phyloP scores from a whole-genome alignment of 2,329 filamentous ascomycete species.

The Claviceps sp. region DNA sequence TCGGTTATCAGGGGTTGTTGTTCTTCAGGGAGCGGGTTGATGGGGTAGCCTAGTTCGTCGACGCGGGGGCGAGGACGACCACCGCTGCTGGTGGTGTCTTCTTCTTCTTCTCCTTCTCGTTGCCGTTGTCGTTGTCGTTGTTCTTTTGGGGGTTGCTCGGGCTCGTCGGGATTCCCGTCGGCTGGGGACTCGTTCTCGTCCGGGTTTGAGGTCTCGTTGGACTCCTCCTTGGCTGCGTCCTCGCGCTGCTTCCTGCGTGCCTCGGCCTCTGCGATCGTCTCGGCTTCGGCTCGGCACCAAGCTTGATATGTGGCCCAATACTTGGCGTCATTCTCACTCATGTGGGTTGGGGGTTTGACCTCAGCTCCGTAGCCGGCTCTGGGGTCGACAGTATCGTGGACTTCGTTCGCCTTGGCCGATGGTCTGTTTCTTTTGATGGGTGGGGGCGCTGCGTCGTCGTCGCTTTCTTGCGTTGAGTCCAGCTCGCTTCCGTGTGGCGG shows the following conservation, averaged over 20 bases:
- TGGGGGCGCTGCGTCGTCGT: conserved; percentile 67
- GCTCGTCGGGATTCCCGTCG: too few relatives aligned
- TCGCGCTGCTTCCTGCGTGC: neutral
- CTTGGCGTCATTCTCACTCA: too few relatives aligned
- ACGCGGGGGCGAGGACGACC: conserved; percentile 43
- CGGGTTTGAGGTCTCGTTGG: conserved; percentile 3
- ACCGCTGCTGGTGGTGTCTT: conserved; percentile 16
- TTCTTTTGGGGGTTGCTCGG: conserved; percentile 13
- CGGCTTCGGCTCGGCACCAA: too few relatives aligned
- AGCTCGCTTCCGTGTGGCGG: neutral
- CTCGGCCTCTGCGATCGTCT: too few relatives aligned
- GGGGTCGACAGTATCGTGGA: neutral
- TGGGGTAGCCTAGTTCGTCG: conserved; percentile 77
- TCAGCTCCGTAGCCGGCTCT: too few relatives aligned
- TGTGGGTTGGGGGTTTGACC: too few relatives aligned
- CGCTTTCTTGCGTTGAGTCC: conserved; percentile 13
- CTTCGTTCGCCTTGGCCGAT: conserved; percentile 18
- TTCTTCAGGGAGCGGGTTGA: conserved; percentile 52
- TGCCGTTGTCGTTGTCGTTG: neutral
- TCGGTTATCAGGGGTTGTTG: conserved; percentile 61
- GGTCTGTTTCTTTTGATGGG: conserved; percentile 54
- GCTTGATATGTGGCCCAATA: too few relatives aligned
- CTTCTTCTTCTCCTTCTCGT: conserved; percentile 1
- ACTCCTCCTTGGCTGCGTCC: conserved; percentile 3
- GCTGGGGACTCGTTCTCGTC: too few relatives aligned